A percentile compares a stretch with the other conserved stretches of the same genome.
Evolutionary conservation across 495 filamentous ascomycete species (phyloP).

Genomic region (Aspergillus panamensis): DNA sequence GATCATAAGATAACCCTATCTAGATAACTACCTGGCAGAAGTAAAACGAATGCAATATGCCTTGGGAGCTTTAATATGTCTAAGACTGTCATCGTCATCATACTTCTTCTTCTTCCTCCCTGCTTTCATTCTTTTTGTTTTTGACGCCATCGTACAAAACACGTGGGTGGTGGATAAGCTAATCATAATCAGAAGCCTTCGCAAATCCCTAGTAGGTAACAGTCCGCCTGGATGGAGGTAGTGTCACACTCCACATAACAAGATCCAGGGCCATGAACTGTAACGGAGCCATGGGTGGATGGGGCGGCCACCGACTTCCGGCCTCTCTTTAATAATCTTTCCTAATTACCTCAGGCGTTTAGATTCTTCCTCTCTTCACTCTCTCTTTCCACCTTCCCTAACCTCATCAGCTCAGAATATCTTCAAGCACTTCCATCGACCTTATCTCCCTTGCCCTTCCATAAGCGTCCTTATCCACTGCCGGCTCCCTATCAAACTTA

Average conservation of each 20-base stretch:
- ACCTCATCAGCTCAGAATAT: not conserved
- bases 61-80: not conserved
- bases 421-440: not conserved
- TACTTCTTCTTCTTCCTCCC: not conserved
- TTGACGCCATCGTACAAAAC: not conserved
- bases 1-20: too few relatives aligned
- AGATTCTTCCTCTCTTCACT: not conserved
- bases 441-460: not conserved
- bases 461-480: too few relatives aligned
- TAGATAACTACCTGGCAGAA: too few relatives aligned
- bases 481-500: not conserved
- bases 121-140: not conserved
- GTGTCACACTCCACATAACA: slow-evolving; percentile 24
- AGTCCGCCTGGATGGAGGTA: not conserved
- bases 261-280: slow-evolving; percentile 17
- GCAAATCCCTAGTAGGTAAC: slow-evolving; percentile 4
- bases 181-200: not conserved
- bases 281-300: slow-evolving; percentile 24
- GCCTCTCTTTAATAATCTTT: slow-evolving; percentile 4
- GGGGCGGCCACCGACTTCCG: slow-evolving; percentile 7
- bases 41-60: not conserved
- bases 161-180: not conserved
- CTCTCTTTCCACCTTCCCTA: not conserved
- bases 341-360: slow-evolving; percentile 1
- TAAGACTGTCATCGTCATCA: not conserved